Conservation (phyloP, 23 red algal species). For the Gracilaria domingensis region DNA sequence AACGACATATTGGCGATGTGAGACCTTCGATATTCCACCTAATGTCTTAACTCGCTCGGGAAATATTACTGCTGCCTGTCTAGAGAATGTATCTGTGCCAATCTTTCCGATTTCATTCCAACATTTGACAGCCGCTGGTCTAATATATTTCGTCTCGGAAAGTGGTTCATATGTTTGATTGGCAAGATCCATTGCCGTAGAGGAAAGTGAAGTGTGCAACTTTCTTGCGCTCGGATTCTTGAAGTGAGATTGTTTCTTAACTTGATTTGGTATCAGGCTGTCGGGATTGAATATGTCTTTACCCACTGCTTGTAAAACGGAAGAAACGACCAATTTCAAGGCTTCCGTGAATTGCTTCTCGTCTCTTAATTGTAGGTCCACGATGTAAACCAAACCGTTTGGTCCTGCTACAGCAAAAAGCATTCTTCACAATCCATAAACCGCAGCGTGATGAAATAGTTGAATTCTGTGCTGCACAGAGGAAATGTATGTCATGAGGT, state of each 20-base stretch:
- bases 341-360: neutral
- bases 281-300: neutral
- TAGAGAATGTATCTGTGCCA: slow-evolving; percentile 19
- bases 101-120: slow-evolving; percentile 50
- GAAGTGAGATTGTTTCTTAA: neutral
- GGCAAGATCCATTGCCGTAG: neutral
- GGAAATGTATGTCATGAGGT: neutral
- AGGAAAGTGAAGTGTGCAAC: neutral
- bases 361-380: neutral
- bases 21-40: slow-evolving; percentile 19
- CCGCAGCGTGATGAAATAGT: neutral
- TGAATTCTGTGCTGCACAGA: neutral
- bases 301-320: neutral
- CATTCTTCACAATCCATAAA: neutral
- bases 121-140: neutral
- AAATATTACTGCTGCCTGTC: slow-evolving; percentile 13
- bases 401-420: neutral
- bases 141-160: neutral
- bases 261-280: neutral
- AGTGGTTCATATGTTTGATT: neutral
- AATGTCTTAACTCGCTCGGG: neutral
- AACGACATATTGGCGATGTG: slow-evolving; percentile 1
- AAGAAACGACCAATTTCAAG: neutral
- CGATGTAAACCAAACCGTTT: neutral
- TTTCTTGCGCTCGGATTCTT: neutral